Conservation (phyloP, 352 stramenopile genomes). For the Peronospora destructor region DNA sequence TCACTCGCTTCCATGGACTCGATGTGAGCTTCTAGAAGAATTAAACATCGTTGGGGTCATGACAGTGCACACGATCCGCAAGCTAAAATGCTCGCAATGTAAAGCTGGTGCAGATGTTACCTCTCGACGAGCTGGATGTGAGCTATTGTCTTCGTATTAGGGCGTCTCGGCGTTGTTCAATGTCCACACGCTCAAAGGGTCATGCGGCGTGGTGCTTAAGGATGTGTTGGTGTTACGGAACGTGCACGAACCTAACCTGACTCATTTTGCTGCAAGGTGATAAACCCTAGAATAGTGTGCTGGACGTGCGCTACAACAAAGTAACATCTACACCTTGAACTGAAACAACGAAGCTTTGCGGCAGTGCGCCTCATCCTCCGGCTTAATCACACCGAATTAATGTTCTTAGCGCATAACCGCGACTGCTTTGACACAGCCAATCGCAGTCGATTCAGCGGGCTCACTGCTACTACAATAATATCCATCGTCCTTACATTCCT, state of each 20-base stretch:
- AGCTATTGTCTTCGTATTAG: too few species aligned
- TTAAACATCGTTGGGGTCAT: slow-evolving; percentile 26
- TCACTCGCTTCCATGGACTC: slow-evolving; percentile 34
- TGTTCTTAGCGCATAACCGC: too few species aligned
- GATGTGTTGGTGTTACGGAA: slow-evolving; percentile 39
- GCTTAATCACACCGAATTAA: background rate
- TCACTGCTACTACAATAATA: slow-evolving; percentile 32
- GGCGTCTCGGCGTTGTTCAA: slow-evolving; percentile 37
- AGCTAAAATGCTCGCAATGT: too few species aligned
- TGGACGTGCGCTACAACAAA: slow-evolving; percentile 60
- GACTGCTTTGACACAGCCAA: too few species aligned
- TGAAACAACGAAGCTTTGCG: slow-evolving; percentile 23
- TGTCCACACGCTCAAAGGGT: slow-evolving; percentile 55
- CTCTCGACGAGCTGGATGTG: too few species aligned
- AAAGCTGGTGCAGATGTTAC: too few species aligned
- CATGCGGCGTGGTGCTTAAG: slow-evolving; percentile 37
- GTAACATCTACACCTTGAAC: slow-evolving; percentile 15
- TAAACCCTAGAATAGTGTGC: slow-evolving; percentile 44
- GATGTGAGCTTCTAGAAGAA: slow-evolving; percentile 71
- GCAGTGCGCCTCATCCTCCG: slow-evolving; percentile 23
- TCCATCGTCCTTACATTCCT: slow-evolving; percentile 11
- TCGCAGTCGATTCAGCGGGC: too few species aligned
- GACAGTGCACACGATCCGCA: too few species aligned
- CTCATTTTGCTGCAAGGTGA: slow-evolving; percentile 42
- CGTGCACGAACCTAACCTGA: slow-evolving; percentile 59